These are phyloP conservation scores for Drosera spatulata DNA, from an alignment of 179 eudicot genomes.

Conservation along the genomic window DNA sequence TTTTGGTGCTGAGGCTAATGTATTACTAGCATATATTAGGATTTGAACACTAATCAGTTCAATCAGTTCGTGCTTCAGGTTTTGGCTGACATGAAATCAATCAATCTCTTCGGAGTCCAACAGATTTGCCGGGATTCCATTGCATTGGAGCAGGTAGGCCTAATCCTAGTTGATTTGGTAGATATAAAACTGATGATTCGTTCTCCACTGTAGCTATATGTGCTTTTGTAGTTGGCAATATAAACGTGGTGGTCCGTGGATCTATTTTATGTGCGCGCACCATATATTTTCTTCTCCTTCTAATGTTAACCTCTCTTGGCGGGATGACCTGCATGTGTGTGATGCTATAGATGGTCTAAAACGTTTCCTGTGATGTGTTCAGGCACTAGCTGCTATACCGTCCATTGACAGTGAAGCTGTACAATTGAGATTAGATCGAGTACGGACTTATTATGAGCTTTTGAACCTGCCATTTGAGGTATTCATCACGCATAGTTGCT, in stretches of 20 bases:
- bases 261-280: no score
- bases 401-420: conserved; percentile 78
- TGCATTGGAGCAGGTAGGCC: conserved; percentile 86
- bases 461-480: conserved; percentile 98
- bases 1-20: background rate
- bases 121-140: conserved; percentile 98
- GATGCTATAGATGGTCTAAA: background rate
- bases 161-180: background rate
- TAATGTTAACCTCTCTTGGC: no score
- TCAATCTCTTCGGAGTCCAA: conserved; percentile 97
- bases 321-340: no score
- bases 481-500: conserved; percentile 6
- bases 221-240: no score
- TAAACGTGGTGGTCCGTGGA: no score
- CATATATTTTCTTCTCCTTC: no score
- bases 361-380: conserved; percentile 1
- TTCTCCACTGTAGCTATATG: no score
- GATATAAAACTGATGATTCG: no score
- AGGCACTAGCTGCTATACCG: conserved; percentile 93
- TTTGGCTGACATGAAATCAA: conserved; percentile 74
- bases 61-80: conserved; percentile 29
- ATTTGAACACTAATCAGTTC: background rate
- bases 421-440: conserved; percentile 75
- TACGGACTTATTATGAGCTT: conserved; percentile 90
- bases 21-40: background rate